A percentile compares a stretch with the other conserved stretches of the same genome.
Evolutionary conservation across 1,284 basidiomycete genomes (phyloP).

Genomic region (Abortiporus biennis): DNA sequence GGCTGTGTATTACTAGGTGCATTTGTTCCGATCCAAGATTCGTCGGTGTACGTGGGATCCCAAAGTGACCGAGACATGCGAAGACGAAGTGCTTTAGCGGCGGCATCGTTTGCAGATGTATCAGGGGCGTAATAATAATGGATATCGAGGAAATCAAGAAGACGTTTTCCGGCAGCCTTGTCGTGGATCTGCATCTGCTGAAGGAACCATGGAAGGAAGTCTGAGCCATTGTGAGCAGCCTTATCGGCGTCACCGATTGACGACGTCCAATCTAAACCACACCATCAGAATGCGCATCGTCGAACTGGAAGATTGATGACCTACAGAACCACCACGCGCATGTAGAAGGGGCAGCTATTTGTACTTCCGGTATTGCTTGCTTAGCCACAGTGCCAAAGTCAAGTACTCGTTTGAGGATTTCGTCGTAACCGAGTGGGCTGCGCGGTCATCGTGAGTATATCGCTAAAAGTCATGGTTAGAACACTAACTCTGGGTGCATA

Average conservation of each 20-base stretch:
- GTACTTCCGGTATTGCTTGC: conserved; percentile 33
- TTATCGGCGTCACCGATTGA: conserved; percentile 39
- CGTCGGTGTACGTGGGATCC: conserved; percentile 44
- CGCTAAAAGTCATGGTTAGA: neutral
- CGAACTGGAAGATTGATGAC: conserved; percentile 13
- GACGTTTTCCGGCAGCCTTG: conserved; percentile 28
- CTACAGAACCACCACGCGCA: conserved; percentile 49
- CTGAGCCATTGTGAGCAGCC: conserved; percentile 39
- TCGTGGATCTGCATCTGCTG: conserved; percentile 35
- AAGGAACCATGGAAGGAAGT: conserved; percentile 51
- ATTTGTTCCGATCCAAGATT: conserved; percentile 45
- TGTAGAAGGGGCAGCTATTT: conserved; percentile 40
- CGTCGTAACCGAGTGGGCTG: conserved; percentile 37
- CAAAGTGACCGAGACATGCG: conserved; percentile 42
- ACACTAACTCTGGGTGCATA: conserved; percentile 36
- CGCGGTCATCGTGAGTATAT: neutral
- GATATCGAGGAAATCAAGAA: conserved; percentile 45
- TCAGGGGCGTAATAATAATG: conserved; percentile 48
- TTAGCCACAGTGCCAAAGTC: conserved; percentile 35
- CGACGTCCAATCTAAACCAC: conserved; percentile 40
- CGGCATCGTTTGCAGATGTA: conserved; percentile 42
- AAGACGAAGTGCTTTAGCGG: conserved; percentile 41
- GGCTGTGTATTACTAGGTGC: conserved; percentile 40
- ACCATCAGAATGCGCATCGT: too few relatives aligned
- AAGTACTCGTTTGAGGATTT: conserved; percentile 40